Evolutionary conservation across 495 filamentous ascomycete genomes (phyloP).

Genomic region (Parathielavia hyrcaniae): DNA sequence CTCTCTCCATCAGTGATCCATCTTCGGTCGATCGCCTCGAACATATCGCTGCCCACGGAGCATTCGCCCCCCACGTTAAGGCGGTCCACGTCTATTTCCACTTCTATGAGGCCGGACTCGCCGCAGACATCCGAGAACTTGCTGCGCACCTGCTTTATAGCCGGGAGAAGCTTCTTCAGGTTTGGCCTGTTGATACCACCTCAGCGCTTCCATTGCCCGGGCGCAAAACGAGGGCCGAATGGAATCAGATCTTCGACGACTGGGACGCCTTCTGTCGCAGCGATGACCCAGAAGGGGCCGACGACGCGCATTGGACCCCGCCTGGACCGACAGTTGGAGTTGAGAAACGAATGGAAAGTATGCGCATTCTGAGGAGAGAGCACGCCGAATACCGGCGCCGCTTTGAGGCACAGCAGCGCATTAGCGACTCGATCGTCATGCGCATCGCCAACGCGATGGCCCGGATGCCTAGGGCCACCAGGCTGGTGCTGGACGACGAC

Average conservation of each 20-base stretch:
- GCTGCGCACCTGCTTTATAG: not conserved
- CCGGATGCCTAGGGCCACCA: not conserved
- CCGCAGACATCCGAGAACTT: not conserved
- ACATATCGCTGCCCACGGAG: not conserved
- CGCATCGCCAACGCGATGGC: not conserved
- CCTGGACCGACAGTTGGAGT: not conserved
- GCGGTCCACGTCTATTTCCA: not conserved
- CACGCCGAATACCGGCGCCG: not conserved
- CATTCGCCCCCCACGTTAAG: not conserved
- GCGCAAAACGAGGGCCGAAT: too few relatives aligned
- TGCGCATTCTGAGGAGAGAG: not conserved
- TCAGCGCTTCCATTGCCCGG: too few relatives aligned
- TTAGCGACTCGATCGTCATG: not conserved
- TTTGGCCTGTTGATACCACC: too few relatives aligned
- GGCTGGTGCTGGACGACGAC: not conserved
- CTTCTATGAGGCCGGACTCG: not conserved
- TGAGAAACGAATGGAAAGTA: not conserved
- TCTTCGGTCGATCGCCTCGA: not conserved
- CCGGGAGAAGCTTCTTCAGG: not conserved
- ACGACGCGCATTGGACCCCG: too few relatives aligned
- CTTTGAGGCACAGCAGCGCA: not conserved
- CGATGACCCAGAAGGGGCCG: not conserved
- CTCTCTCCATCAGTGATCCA: not conserved
- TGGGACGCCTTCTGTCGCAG: not conserved
- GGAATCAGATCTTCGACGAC: not conserved